Evolutionary conservation across 768 basidiomycete species (phyloP).

Genomic region (Paxillus ammoniavirescens): DNA sequence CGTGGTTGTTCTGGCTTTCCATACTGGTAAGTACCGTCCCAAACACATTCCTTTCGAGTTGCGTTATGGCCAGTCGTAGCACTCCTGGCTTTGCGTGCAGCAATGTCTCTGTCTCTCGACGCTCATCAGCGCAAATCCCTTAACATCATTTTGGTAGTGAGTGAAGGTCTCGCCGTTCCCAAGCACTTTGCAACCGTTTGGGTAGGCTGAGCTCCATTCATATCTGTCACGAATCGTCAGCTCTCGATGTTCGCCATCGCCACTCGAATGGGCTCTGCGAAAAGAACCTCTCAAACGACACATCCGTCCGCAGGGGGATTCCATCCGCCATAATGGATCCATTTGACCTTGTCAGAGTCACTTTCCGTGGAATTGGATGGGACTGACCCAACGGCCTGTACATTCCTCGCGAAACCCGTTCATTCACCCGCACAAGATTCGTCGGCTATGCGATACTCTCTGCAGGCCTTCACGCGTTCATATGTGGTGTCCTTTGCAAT

Average conservation of each 20-base stretch:
- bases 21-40: slow-evolving; percentile 30
- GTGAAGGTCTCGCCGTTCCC: not conserved
- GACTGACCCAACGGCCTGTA: slow-evolving; percentile 44
- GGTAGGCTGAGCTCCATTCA: not conserved
- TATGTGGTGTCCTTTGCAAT: slow-evolving; percentile 45
- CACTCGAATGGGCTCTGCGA: slow-evolving; percentile 15
- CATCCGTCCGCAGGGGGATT: slow-evolving; percentile 1
- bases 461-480: slow-evolving; percentile 33
- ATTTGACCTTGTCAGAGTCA: slow-evolving; percentile 44
- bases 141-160: slow-evolving; percentile 12
- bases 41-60: slow-evolving; percentile 42
- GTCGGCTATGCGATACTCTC: slow-evolving; percentile 32
- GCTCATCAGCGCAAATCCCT: not conserved
- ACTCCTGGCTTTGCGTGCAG: slow-evolving; percentile 41
- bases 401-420: slow-evolving; percentile 39
- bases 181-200: not conserved
- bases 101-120: slow-evolving; percentile 7
- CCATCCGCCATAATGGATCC: slow-evolving; percentile 33
- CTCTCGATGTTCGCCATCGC: slow-evolving; percentile 11
- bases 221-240: not conserved
- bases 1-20: slow-evolving; percentile 24
- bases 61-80: slow-evolving; percentile 47
- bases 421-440: slow-evolving; percentile 38
- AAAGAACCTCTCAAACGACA: slow-evolving; percentile 14
- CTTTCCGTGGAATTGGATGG: slow-evolving; percentile 61